Evolutionary conservation across 257 asterid genomes (phyloP).

Genomic region (Solanum clarkiae): DNA sequence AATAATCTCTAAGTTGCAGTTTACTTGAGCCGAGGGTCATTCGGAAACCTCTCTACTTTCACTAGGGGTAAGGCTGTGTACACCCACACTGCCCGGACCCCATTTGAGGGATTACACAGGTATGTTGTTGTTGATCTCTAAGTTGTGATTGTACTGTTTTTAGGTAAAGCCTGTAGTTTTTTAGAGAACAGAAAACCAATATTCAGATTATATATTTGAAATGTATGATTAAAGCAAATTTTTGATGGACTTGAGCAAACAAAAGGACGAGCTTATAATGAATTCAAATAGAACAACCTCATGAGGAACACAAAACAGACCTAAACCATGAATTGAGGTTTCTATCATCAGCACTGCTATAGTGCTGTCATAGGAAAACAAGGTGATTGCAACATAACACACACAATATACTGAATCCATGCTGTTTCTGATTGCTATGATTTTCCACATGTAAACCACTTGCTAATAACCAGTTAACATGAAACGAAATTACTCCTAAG

Average conservation of each 20-base stretch:
- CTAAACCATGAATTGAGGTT: background rate
- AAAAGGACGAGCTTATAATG: background rate
- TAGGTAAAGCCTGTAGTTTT: background rate
- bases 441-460: background rate
- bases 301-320: background rate
- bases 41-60: background rate
- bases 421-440: background rate
- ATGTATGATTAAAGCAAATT: background rate
- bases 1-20: background rate
- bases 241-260: background rate
- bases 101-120: background rate
- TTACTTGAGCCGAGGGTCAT: background rate
- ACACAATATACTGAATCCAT: background rate
- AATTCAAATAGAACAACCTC: background rate
- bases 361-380: background rate
- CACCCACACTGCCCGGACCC: background rate
- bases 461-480: background rate
- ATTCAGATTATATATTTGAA: background rate
- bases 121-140: background rate
- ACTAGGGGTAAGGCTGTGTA: background rate
- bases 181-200: background rate
- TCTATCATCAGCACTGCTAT: background rate
- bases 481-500: background rate
- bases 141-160: background rate
- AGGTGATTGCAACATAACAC: background rate